Base-by-base conservation (phyloP, 2,329 filamentous ascomycete species). In the Xylaria sp. region DNA sequence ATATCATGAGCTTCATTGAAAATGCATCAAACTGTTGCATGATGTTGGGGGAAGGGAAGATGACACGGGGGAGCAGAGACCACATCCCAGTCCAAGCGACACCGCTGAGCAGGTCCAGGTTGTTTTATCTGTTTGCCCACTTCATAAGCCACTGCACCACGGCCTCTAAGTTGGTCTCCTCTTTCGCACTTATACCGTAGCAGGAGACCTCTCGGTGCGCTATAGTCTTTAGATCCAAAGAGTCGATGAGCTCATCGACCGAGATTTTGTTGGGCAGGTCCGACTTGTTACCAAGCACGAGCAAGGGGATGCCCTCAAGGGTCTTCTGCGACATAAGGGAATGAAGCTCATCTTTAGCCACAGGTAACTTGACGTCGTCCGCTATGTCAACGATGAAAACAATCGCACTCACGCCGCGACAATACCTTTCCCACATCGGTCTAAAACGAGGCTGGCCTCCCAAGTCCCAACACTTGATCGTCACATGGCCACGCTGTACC, bases 401-500 rank as follows among this genome's bases (percentile, higher is more conserved):
- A 74, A 99, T 97, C 73, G 95, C 95, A 82, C 97, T 97, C 73
- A 98, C 96, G 59, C 94, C 96, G 71, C 94, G 93, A 82, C 96
- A 98, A 81, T 99, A 99, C 77, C 96, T 87, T 85, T 99, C 96
- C 96, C 96, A 99, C 96, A 99, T 99, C 73, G 93, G 92, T 77
- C 96, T 92, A 83, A 98, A 99, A 72, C 95, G 89, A 74, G 96
- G 95, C 82, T 99, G 96, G 61, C 96, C 96, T 74, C 96, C 96
- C 71, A 99, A 89, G 83, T 99, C 96, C 96, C 96, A 99, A 82
- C 96, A 99, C 83, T 98, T 98, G 76, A 99, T 86, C 74, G 96
- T 97, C 79, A 99, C 96, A 87, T 98, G 95, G 74, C 96, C 96
- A 78, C 96, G 95, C 82, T 97, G 94, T 75, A 99, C 94, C 73